Percentiles rank a stretch among this genome's conserved stretches.
Conservation (phyloP, 257 asterid genomes). For the Scutellaria galericulata region DNA sequence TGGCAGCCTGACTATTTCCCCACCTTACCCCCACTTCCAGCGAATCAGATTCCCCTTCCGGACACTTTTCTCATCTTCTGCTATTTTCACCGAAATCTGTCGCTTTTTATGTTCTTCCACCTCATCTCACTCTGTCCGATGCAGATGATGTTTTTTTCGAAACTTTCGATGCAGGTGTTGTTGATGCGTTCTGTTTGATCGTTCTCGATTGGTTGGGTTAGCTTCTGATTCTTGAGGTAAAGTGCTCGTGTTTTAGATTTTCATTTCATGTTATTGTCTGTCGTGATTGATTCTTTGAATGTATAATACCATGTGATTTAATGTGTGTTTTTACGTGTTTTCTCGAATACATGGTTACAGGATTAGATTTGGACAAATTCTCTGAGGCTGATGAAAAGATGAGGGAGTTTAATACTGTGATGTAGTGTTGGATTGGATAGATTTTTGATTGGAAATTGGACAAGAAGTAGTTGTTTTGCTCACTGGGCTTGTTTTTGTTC, state of each 20-base stretch:
- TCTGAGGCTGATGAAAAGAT: neutral
- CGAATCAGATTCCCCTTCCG: slow-evolving; percentile 48
- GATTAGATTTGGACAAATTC: slow-evolving; percentile 21
- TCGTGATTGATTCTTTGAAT: slow-evolving; percentile 6
- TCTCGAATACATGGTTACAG: slow-evolving; percentile 25
- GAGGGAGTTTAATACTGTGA: slow-evolving; percentile 26
- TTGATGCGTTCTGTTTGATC: slow-evolving; percentile 14
- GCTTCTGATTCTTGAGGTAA: slow-evolving; percentile 39
- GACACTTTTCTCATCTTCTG: neutral
- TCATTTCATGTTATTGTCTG: neutral
- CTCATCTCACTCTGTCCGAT: neutral
- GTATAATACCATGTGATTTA: neutral
- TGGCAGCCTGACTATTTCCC: slow-evolving; percentile 43
- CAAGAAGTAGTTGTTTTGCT: neutral
- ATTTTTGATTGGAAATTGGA: slow-evolving; percentile 10
- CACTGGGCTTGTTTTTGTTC: neutral
- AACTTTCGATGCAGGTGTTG: neutral
- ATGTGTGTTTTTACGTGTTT: slow-evolving; percentile 3
- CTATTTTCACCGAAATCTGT: slow-evolving; percentile 15
- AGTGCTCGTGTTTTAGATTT: slow-evolving; percentile 8
- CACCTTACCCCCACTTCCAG: slow-evolving; percentile 20
- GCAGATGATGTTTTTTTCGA: slow-evolving; percentile 8
- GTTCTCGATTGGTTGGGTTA: slow-evolving; percentile 34
- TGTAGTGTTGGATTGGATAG: neutral
- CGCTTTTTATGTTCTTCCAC: slow-evolving; percentile 4